These are phyloP conservation scores for Hebeloma cylindrosporum DNA, from an alignment of 768 basidiomycete species.

Conservation along the genomic window DNA sequence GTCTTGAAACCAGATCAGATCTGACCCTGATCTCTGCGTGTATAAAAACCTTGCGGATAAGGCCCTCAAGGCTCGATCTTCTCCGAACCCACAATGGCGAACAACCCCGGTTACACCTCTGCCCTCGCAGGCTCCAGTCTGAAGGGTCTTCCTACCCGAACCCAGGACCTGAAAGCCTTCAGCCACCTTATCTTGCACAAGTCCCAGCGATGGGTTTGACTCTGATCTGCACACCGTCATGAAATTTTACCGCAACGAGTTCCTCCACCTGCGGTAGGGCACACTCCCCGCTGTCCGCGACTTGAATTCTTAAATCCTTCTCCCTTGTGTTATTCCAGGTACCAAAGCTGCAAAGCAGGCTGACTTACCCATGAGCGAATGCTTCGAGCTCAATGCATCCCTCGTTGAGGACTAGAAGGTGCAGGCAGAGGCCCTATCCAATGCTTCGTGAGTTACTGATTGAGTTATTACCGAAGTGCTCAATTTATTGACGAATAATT, in stretches of 20 bases:
- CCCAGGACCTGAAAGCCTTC: no score
- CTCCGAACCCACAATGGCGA: no score
- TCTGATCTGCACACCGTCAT: background rate
- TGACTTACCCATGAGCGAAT: background rate
- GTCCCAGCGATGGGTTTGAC: background rate
- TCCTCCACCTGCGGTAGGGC: background rate
- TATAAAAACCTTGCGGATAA: no score
- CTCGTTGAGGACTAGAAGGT: background rate
- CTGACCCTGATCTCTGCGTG: no score
- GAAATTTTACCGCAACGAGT: background rate
- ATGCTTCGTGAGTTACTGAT: background rate
- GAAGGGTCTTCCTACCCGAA: no score
- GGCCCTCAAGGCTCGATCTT: no score
- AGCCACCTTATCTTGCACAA: no score
- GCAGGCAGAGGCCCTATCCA: background rate
- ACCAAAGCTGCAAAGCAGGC: background rate
- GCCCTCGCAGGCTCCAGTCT: no score
- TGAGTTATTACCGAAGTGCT: no score
- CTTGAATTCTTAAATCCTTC: background rate
- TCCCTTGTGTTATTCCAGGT: background rate
- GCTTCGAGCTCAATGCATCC: background rate
- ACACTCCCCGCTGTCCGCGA: slow-evolving; percentile 1
- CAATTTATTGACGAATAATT: no score
- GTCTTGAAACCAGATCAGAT: no score
- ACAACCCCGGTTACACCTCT: no score